A percentile compares a stretch with the other conserved stretches of the same genome.
These are phyloP conservation scores for Saitozyma sp. DNA, from an alignment of 768 basidiomycete species.

Conservation along the genomic window DNA sequence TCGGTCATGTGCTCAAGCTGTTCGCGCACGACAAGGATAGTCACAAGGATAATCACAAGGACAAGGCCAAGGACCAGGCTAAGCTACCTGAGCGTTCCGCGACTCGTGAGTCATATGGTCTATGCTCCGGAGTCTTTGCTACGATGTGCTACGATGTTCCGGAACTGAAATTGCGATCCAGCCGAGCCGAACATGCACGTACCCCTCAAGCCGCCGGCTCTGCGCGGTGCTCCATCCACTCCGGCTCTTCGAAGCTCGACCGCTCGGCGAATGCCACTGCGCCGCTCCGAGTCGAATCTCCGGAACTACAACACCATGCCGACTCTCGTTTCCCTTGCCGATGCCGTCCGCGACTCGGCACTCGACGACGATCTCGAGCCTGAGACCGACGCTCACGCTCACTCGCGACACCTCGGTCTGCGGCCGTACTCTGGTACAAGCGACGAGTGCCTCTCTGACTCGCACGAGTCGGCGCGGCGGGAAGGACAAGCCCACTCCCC, in stretches of 20 bases:
- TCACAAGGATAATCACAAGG: conserved; percentile 16
- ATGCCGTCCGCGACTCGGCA: conserved; percentile 8
- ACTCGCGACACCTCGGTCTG: not conserved
- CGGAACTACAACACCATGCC: conserved; percentile 41
- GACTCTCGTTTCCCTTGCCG: conserved; percentile 11
- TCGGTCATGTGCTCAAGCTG: conserved; percentile 43
- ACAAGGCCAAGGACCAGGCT: not conserved
- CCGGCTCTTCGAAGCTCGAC: conserved; percentile 33
- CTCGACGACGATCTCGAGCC: conserved; percentile 10
- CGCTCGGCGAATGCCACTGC: conserved; percentile 10
- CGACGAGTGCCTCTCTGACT: not conserved
- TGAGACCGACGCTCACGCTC: not conserved
- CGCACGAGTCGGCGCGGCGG: too few relatives aligned
- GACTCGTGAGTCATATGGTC: conserved; percentile 23
- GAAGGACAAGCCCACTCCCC: conserved; percentile 9
- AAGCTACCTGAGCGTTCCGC: not conserved
- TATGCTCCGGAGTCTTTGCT: not conserved
- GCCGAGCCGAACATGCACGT: conserved; percentile 31
- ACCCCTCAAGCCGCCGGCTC: conserved; percentile 35
- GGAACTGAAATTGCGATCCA: not conserved
- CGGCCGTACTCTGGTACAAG: not conserved
- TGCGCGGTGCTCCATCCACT: conserved; percentile 41
- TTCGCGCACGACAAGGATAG: conserved; percentile 30
- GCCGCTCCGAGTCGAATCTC: conserved; percentile 43
- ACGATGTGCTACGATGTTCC: not conserved